Base-by-base conservation (phyloP, 2,329 filamentous ascomycete species). In the Ophiostoma perfectum region DNA sequence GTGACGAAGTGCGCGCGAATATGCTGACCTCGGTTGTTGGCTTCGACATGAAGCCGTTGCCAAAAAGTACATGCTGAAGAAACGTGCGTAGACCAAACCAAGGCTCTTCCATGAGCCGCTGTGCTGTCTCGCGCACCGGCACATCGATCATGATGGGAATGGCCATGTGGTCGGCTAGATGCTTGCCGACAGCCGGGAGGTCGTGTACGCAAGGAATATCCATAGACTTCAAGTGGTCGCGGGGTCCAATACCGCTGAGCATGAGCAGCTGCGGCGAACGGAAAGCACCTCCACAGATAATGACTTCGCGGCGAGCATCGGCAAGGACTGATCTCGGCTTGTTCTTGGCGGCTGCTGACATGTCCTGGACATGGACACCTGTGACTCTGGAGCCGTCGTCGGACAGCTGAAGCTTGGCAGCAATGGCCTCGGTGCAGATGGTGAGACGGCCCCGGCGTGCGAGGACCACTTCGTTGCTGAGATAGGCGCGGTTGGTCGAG, bases 171-270 rank as follows among this genome's bases (percentile, higher is more conserved):
- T 78, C 77, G 1, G 68, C 67, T 4, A 78, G 67, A 9, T 72
- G 69, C 3, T 69, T 66, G 12, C 76, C 77, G 0, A 77, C 76
- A 0, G 70, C 71, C 0, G 74, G 73, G 2, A 77, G 64, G 7
- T 76, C 72, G 38, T 71, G 72, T 7, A 74, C 44, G 4, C 72
- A 49, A 1, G 73, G 69, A 4, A 78, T 76, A 0, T 67, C 71
- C 27, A 73, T 68, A 0, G 65, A 47, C 18, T 73, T 68, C 4
- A 75, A 64, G 2, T 74, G 68, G 0, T 68, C 45, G 49, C 42
- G 68, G 2, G 76, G 74, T 0, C 77, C 77, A 12, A 78, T 74
- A 6, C 77, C 76, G 68, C 77, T 78, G 27, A 77, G 70, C 70
- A 76, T 71, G 0, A 79, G 72, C 12, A 78, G 63, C 66, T 78